phyloP scores from a whole-genome alignment of 495 filamentous ascomycete species.

The Corynascus novoguineensis region DNA sequence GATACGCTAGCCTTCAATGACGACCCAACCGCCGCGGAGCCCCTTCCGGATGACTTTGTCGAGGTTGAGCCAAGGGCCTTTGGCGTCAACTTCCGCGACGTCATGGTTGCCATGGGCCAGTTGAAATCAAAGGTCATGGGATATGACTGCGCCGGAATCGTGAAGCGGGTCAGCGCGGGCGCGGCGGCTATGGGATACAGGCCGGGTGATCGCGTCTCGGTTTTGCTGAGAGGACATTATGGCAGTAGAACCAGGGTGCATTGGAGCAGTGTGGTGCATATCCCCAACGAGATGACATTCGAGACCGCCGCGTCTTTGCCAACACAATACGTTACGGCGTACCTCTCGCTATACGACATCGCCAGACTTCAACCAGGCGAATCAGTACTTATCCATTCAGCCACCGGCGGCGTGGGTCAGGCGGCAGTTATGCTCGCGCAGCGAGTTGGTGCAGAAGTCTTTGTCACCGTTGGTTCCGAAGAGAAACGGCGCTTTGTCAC shows the following conservation, averaged over 20 bases:
- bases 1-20: constrained; percentile 33
- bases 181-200: constrained; percentile 38
- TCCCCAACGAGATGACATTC: constrained; percentile 46
- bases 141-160: constrained; percentile 41
- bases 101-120: constrained; percentile 50
- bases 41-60: constrained; percentile 27
- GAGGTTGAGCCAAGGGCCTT: constrained; percentile 40
- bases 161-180: constrained; percentile 48
- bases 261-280: constrained; percentile 25
- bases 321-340: constrained; percentile 49
- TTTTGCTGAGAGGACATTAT: constrained; percentile 30
- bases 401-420: constrained; percentile 52
- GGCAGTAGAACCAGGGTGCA: constrained; percentile 14
- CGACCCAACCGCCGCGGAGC: constrained; percentile 17
- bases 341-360: constrained; percentile 40
- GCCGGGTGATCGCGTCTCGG: constrained; percentile 45
- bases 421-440: constrained; percentile 52
- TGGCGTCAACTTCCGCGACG: constrained; percentile 44
- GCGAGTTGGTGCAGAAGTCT: constrained; percentile 48
- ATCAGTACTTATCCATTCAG: constrained; percentile 55
- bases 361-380: constrained; percentile 44
- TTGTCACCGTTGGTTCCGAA: constrained; percentile 46
- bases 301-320: constrained; percentile 49
- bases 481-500: constrained; percentile 43
- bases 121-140: constrained; percentile 37